Conservation (phyloP, 2,329 filamentous ascomycete species). For the Microcera coccophila region DNA sequence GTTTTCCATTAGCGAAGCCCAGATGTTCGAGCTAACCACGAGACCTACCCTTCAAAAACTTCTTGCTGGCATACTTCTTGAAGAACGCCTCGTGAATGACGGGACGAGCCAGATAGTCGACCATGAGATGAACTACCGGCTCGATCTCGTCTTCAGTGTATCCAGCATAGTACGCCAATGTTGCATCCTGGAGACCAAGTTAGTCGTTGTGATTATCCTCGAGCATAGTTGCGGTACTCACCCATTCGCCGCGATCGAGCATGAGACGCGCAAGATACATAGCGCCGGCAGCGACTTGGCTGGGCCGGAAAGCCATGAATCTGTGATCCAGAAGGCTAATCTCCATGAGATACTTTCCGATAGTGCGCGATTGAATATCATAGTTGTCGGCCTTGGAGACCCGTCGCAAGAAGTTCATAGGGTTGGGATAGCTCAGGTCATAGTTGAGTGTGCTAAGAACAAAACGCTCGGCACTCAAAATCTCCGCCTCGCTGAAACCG, state of each 20-base stretch:
- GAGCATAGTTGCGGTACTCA: conserved; percentile 44
- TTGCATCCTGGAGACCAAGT: conserved; percentile 61
- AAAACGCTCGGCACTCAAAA: conserved; percentile 94
- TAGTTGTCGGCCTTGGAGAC: conserved; percentile 99
- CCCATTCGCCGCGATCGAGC: conserved; percentile 87
- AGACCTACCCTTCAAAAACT: conserved; percentile 91
- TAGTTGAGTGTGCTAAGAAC: conserved; percentile 89
- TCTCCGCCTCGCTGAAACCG: conserved; percentile 91
- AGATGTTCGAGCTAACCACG: not conserved
- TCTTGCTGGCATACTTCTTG: conserved; percentile 99
- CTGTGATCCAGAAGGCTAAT: conserved; percentile 93
- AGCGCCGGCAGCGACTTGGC: conserved; percentile 82
- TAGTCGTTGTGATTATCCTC: conserved; percentile 24
- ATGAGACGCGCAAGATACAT: conserved; percentile 95
- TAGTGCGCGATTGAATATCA: conserved; percentile 93
- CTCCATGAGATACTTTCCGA: conserved; percentile 97
- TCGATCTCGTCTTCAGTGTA: conserved; percentile 91
- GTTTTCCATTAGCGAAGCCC: conserved; percentile 14
- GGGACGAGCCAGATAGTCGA: conserved; percentile 89
- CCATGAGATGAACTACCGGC: conserved; percentile 88
- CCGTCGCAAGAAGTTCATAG: conserved; percentile 98
- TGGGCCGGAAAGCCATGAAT: conserved; percentile 85
- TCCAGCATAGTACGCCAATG: conserved; percentile 83
- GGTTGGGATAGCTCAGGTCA: conserved; percentile 97
- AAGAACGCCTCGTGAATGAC: conserved; percentile 96